Evolutionary conservation across 495 filamentous ascomycete species (phyloP).

Genomic region (Parmelia sp.): DNA sequence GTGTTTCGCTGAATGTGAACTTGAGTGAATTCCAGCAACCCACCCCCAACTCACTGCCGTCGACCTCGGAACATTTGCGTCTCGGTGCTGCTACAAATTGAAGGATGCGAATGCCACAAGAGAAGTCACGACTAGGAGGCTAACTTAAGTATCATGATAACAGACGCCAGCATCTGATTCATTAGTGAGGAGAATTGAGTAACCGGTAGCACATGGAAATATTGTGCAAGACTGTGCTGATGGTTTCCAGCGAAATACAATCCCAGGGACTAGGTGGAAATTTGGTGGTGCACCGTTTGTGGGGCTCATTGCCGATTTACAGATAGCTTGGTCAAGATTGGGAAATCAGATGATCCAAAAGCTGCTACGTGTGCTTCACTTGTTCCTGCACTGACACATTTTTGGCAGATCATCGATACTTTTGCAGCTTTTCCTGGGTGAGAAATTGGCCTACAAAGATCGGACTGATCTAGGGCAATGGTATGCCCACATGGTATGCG

Average conservation of each 20-base stretch:
- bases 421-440: constrained; percentile 74
- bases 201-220: neutral
- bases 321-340: constrained; percentile 79
- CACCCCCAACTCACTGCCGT: too few relatives aligned
- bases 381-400: neutral
- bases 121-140: neutral
- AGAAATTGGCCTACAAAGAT: constrained; percentile 95
- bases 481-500: constrained; percentile 83
- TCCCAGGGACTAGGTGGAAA: constrained; percentile 62
- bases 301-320: constrained; percentile 29
- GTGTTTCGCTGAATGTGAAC: too few relatives aligned
- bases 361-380: constrained; percentile 58
- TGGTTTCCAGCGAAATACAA: constrained; percentile 51
- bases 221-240: neutral
- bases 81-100: too few relatives aligned
- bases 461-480: constrained; percentile 98
- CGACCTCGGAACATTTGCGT: too few relatives aligned
- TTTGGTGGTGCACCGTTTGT: neutral
- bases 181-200: constrained; percentile 68
- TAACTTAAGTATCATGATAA: constrained; percentile 11
- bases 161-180: constrained; percentile 89
- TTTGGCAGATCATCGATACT: constrained; percentile 1
- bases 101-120: neutral
- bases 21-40: too few relatives aligned
- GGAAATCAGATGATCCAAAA: constrained; percentile 83